phyloP scores from a whole-genome alignment of 352 stramenopile genomes.

The Phytophthora cactorum region DNA sequence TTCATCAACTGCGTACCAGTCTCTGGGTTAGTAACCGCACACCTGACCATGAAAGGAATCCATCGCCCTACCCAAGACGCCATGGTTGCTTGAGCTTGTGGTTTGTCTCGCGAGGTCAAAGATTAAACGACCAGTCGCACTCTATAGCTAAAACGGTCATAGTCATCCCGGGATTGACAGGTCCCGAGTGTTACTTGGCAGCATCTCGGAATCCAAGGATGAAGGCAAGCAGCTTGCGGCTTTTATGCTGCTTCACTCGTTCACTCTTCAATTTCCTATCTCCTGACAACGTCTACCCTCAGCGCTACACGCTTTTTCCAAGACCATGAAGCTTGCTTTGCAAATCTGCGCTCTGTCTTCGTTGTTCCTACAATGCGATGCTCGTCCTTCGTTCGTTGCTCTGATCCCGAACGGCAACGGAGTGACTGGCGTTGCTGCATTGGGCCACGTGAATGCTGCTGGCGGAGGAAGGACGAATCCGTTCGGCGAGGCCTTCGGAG shows the following conservation, averaged over 20 bases:
- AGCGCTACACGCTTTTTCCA: slow-evolving; percentile 2
- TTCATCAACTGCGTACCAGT: slow-evolving; percentile 51
- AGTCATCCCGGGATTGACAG: slow-evolving; percentile 22
- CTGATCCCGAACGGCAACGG: slow-evolving; percentile 64
- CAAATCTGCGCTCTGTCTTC: slow-evolving; percentile 16
- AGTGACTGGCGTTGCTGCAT: slow-evolving; percentile 51
- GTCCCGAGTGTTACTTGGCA: not conserved
- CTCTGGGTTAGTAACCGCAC: not conserved
- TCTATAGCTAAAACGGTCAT: slow-evolving; percentile 3
- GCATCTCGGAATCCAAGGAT: not conserved
- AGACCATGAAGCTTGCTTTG: slow-evolving; percentile 28
- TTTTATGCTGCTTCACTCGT: slow-evolving; percentile 26
- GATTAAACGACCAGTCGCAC: slow-evolving; percentile 9
- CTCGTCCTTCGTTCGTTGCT: slow-evolving; percentile 55
- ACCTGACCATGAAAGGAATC: not conserved
- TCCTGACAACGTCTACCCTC: slow-evolving; percentile 14
- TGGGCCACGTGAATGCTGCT: slow-evolving; percentile 58
- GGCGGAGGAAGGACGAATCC: slow-evolving; percentile 63
- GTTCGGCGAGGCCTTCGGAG: slow-evolving; percentile 68
- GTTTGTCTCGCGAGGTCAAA: not conserved
- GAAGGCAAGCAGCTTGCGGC: not conserved
- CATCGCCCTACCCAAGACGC: slow-evolving; percentile 47
- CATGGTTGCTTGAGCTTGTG: slow-evolving; percentile 25
- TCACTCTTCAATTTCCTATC: slow-evolving; percentile 35
- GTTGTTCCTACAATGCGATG: slow-evolving; percentile 14